These are phyloP conservation scores for Aotearoamyces nothofagi DNA, from an alignment of 2,329 filamentous ascomycete genomes.

Conservation along the genomic window DNA sequence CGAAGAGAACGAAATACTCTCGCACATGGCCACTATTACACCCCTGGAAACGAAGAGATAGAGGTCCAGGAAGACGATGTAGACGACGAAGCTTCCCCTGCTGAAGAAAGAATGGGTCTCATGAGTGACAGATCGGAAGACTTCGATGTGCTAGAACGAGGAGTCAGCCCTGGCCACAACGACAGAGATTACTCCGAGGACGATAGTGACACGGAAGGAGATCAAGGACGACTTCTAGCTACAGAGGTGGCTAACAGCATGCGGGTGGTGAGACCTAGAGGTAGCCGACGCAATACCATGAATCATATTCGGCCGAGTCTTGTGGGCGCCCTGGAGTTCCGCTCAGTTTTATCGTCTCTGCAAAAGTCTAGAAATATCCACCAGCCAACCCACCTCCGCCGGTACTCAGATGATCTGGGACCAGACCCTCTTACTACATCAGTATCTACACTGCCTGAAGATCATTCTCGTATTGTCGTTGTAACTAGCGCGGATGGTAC, in stretches of 20 bases:
- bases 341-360: conserved; percentile 76
- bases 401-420: conserved; percentile 46
- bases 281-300: conserved; percentile 54
- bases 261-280: conserved; percentile 60
- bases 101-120: conserved; percentile 19
- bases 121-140: conserved; percentile 14
- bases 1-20: conserved; percentile 51
- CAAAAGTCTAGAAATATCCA: conserved; percentile 68
- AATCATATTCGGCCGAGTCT: conserved; percentile 85
- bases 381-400: conserved; percentile 50
- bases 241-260: conserved; percentile 88
- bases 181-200: conserved; percentile 18
- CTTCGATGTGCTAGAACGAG: conserved; percentile 16
- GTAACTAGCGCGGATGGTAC: conserved; percentile 22
- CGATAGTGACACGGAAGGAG: conserved; percentile 31
- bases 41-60: conserved; percentile 30
- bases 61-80: conserved; percentile 50
- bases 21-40: conserved; percentile 60
- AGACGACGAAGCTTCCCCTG: conserved; percentile 33
- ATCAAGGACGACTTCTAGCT: conserved; percentile 49
- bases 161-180: conserved; percentile 23
- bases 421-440: conserved; percentile 28
- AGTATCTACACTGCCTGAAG: conserved; percentile 23
- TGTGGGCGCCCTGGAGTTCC: conserved; percentile 85
- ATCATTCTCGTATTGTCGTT: conserved; percentile 20